Conservation (phyloP, 768 basidiomycete genomes). For the Arthromyces matolae region DNA sequence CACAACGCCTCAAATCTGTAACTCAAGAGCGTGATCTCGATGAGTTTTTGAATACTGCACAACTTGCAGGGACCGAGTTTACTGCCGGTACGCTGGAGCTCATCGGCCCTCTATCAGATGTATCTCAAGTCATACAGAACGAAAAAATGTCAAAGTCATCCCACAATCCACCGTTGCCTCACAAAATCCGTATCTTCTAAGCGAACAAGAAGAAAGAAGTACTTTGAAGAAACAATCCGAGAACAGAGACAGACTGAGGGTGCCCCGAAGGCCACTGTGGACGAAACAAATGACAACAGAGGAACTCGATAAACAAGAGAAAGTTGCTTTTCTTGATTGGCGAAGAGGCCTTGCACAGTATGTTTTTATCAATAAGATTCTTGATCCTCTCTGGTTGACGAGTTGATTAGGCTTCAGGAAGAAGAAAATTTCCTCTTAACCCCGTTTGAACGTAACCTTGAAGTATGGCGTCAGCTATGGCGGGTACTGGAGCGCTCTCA, state of each 20-base stretch:
- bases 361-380: constrained; percentile 29
- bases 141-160: constrained; percentile 77
- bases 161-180: constrained; percentile 48
- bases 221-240: constrained; percentile 71
- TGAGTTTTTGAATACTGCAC: constrained; percentile 93
- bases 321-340: constrained; percentile 91
- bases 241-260: constrained; percentile 71
- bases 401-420: constrained; percentile 69
- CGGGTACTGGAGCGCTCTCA: constrained; percentile 93
- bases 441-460: constrained; percentile 94
- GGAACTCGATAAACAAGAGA: constrained; percentile 86
- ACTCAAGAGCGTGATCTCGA: constrained; percentile 96
- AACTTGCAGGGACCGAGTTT: constrained; percentile 93
- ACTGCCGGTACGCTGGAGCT: constrained; percentile 68
- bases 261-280: constrained; percentile 91
- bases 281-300: constrained; percentile 70
- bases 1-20: constrained; percentile 77
- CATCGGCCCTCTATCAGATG: constrained; percentile 1
- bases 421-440: constrained; percentile 84
- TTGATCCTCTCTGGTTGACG: constrained; percentile 3
- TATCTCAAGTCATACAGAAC: constrained; percentile 42
- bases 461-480: constrained; percentile 99
- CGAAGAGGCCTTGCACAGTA: constrained; percentile 87
- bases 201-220: constrained; percentile 75
- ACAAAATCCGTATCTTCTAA: constrained; percentile 85